phyloP scores from a whole-genome alignment of 805 yeast species.

The Nakazawaea ambrosiae region DNA sequence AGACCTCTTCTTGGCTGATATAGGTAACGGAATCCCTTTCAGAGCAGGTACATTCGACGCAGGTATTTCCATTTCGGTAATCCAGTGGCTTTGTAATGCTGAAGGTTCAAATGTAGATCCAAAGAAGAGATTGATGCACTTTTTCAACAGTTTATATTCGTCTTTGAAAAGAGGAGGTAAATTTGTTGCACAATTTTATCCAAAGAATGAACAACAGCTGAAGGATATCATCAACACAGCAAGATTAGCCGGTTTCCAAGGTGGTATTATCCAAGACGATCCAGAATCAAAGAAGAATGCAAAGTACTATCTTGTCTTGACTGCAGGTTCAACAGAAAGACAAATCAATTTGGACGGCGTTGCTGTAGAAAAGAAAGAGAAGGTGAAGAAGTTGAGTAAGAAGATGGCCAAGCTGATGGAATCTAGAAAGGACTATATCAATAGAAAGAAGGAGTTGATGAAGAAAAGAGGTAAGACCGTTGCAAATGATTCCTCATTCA shows the following conservation, averaged over 20 bases:
- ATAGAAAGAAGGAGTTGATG: constrained; percentile 90
- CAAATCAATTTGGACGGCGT: constrained; percentile 75
- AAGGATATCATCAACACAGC: constrained; percentile 77
- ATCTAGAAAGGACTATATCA: constrained; percentile 71
- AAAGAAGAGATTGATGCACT: constrained; percentile 66
- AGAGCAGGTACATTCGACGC: constrained; percentile 97
- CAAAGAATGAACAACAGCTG: constrained; percentile 80
- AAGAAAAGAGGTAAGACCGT: constrained; percentile 85
- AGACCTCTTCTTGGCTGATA: constrained; percentile 83
- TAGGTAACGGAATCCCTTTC: constrained; percentile 92
- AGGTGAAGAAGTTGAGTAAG: constrained; percentile 33
- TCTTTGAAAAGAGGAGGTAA: constrained; percentile 89
- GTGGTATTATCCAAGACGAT: constrained; percentile 91
- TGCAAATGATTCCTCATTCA: constrained; percentile 84
- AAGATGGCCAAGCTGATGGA: constrained; percentile 54
- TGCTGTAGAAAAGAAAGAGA: constrained; percentile 59
- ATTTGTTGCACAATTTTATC: constrained; percentile 96
- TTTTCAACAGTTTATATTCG: constrained; percentile 85
- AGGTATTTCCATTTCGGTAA: constrained; percentile 89
- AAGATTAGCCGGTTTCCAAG: constrained; percentile 90
- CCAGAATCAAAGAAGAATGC: constrained; percentile 89
- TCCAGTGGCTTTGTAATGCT: constrained; percentile 98
- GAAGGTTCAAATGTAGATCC: constrained; percentile 82
- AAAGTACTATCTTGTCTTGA: constrained; percentile 83
- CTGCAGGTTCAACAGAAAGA: constrained; percentile 77